Evolutionary conservation across 768 basidiomycete genomes (phyloP).

Genomic region (Lactarius psammicola): DNA sequence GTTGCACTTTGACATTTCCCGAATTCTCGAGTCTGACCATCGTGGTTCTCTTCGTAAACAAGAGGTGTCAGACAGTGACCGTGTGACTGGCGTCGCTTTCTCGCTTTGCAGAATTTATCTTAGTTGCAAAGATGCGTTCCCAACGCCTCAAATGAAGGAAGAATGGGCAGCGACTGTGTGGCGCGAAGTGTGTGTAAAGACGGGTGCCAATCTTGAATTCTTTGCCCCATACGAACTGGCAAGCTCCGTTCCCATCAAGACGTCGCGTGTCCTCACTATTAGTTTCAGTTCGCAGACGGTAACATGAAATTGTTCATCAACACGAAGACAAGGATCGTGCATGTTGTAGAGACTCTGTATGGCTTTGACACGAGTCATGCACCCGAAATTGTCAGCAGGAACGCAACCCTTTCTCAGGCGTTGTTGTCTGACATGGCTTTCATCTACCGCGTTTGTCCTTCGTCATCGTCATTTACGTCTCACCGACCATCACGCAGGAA

Average conservation of each 20-base stretch:
- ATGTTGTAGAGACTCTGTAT: neutral
- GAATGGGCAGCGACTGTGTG: neutral
- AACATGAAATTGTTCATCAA: neutral
- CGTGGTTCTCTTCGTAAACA: neutral
- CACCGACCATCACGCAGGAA: neutral
- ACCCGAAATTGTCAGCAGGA: neutral
- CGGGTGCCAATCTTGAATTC: neutral
- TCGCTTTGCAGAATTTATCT: conserved; percentile 1
- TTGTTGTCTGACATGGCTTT: conserved; percentile 7
- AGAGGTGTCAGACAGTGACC: neutral
- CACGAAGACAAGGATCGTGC: neutral
- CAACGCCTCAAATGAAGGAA: neutral
- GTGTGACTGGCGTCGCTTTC: neutral
- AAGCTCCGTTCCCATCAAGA: neutral
- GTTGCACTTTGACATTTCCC: neutral
- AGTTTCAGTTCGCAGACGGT: neutral
- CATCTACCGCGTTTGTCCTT: conserved; percentile 12
- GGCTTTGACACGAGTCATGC: conserved; percentile 16
- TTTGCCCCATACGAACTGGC: neutral
- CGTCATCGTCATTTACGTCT: neutral
- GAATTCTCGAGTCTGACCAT: neutral
- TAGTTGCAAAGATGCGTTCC: conserved; percentile 18
- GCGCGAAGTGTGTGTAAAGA: neutral
- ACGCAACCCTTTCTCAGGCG: neutral
- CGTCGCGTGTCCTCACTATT: neutral